A percentile compares a stretch with the other conserved stretches of the same genome.
Evolutionary conservation across 345 rosid species (phyloP).

Genomic region (Eucalyptus tenuipes): DNA sequence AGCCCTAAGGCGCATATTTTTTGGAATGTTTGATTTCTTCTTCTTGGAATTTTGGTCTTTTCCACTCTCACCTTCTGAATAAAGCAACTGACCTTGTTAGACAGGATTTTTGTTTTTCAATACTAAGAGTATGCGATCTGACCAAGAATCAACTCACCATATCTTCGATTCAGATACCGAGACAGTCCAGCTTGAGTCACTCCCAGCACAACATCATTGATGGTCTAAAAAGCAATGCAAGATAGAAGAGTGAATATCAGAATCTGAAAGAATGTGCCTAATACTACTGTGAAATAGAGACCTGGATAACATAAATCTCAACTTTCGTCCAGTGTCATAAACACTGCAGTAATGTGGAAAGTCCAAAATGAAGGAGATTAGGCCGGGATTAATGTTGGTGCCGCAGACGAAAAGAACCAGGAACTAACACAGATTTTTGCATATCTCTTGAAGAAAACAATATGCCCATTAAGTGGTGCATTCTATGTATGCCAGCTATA

Average conservation of each 20-base stretch:
- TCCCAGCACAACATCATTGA: constrained; percentile 63
- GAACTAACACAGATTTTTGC: not conserved
- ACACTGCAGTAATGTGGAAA: not conserved
- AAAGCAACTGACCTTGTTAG: not conserved
- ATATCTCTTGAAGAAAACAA: not conserved
- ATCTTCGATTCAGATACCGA: constrained; percentile 37
- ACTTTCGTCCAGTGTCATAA: not conserved
- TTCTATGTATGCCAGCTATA: not conserved
- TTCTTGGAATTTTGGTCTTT: constrained; percentile 2
- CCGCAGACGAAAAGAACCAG: not conserved
- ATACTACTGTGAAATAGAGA: not conserved
- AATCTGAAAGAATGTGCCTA: not conserved
- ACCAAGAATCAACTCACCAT: constrained; percentile 17
- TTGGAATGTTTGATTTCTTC: constrained; percentile 6
- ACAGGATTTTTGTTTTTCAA: not conserved
- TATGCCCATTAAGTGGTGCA: not conserved
- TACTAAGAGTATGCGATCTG: not conserved
- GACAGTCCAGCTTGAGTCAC: constrained; percentile 67
- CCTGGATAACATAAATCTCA: not conserved
- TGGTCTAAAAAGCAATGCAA: constrained; percentile 27
- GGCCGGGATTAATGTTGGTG: not conserved
- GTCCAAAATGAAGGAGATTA: not conserved
- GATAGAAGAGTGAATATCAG: not conserved
- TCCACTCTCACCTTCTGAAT: not conserved
- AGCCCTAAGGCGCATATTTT: constrained; percentile 28